Percentiles rank a stretch among this genome's conserved stretches.
These are phyloP conservation scores for Pythium plurisporium DNA, from an alignment of 352 stramenopile species.

Conservation along the genomic window DNA sequence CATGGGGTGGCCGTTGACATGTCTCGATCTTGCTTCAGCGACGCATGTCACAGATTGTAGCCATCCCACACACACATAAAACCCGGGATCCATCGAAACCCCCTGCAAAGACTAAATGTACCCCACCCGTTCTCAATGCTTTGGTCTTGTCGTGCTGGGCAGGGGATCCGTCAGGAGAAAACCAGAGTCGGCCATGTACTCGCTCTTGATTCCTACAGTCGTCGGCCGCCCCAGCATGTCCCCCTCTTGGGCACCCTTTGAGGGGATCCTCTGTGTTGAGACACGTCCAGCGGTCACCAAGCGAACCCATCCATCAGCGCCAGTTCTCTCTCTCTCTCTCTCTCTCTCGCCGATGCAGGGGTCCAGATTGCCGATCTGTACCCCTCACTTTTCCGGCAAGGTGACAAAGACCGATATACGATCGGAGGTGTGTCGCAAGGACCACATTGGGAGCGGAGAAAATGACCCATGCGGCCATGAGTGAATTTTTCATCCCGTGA, in stretches of 20 bases:
- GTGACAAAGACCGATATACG: too few species aligned
- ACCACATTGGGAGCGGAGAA: too few species aligned
- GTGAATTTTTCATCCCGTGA: too few species aligned
- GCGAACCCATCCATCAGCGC: not conserved
- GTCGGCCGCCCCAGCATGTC: not conserved
- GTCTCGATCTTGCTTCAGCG: not conserved
- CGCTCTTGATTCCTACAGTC: not conserved
- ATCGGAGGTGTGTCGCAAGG: too few species aligned
- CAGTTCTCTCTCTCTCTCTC: too few species aligned
- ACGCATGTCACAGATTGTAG: slow-evolving; percentile 7
- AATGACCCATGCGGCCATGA: too few species aligned
- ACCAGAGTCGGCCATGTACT: too few species aligned
- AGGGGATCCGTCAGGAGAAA: not conserved
- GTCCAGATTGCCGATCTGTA: too few species aligned
- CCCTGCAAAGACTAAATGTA: not conserved
- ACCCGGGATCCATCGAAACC: not conserved
- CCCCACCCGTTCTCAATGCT: not conserved
- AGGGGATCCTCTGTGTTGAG: not conserved
- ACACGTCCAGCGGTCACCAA: not conserved
- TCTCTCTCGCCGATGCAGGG: too few species aligned
- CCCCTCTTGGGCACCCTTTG: not conserved
- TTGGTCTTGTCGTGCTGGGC: not conserved
- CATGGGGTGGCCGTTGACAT: not conserved
- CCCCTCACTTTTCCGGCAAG: not conserved
- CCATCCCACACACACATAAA: too few species aligned